Percentiles rank a stretch among this genome's conserved stretches.
Conservation (phyloP, 1,284 basidiomycete genomes). For the Xanthoconium separans region DNA sequence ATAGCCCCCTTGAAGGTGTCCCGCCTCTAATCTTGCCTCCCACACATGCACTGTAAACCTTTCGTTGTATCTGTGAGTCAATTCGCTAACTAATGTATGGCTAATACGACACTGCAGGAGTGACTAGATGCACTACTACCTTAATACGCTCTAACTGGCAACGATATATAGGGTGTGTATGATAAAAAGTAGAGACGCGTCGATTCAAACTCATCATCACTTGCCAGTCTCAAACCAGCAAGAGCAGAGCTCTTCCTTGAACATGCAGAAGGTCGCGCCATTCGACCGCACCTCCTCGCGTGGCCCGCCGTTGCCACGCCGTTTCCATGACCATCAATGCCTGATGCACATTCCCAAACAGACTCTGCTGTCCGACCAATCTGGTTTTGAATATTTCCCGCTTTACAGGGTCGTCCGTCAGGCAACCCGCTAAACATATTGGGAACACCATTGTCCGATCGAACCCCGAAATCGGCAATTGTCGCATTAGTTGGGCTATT, state of each 20-base stretch:
- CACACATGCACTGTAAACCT: background rate
- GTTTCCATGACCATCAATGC: slow-evolving; percentile 61
- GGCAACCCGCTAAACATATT: slow-evolving; percentile 66
- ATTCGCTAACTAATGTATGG: slow-evolving; percentile 1
- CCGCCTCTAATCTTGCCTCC: background rate
- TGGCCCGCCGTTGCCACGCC: slow-evolving; percentile 65
- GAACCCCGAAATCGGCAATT: slow-evolving; percentile 53
- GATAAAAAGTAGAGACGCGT: slow-evolving; percentile 15
- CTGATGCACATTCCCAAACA: slow-evolving; percentile 61
- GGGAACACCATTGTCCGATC: slow-evolving; percentile 73
- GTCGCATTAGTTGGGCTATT: slow-evolving; percentile 52
- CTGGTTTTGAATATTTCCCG: slow-evolving; percentile 62
- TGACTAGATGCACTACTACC: slow-evolving; percentile 20
- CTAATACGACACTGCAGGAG: slow-evolving; percentile 18
- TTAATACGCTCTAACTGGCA: slow-evolving; percentile 4
- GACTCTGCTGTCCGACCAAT: slow-evolving; percentile 53
- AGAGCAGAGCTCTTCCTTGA: slow-evolving; percentile 31
- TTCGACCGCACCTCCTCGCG: slow-evolving; percentile 51
- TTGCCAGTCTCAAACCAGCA: slow-evolving; percentile 28
- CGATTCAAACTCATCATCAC: background rate
- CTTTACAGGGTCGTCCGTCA: slow-evolving; percentile 61
- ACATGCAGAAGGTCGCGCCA: slow-evolving; percentile 54
- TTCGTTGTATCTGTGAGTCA: slow-evolving; percentile 4
- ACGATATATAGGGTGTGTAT: slow-evolving; percentile 25
- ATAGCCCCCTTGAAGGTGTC: slow-evolving; percentile 21